phyloP scores from a whole-genome alignment of 1,139 yeast genomes.

The Lodderomyces theae region DNA sequence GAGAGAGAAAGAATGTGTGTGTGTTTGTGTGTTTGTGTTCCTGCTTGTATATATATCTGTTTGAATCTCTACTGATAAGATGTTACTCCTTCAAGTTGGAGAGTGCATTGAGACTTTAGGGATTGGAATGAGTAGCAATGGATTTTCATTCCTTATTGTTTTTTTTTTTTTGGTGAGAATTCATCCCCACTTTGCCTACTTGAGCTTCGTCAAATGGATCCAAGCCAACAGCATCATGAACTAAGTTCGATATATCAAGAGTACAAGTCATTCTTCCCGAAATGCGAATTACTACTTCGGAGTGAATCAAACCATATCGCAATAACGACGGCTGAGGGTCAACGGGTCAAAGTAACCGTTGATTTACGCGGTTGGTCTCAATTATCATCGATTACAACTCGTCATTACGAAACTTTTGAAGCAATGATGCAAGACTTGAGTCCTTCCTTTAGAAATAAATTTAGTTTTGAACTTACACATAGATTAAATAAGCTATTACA shows the following conservation, averaged over 20 bases:
- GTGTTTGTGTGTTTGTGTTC: too few relatives aligned
- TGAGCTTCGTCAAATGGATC: conserved; percentile 17
- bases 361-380: conserved; percentile 35
- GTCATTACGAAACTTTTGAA: conserved; percentile 42
- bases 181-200: too few relatives aligned
- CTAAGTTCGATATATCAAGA: conserved; percentile 25
- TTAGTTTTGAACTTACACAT: conserved; percentile 27
- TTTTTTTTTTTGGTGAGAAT: too few relatives aligned
- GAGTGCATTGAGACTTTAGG: too few relatives aligned
- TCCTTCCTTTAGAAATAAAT: conserved; percentile 26
- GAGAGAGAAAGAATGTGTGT: too few relatives aligned
- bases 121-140: too few relatives aligned
- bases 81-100: too few relatives aligned
- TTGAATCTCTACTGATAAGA: too few relatives aligned
- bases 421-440: conserved; percentile 41
- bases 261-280: conserved; percentile 27
- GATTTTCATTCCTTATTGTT: too few relatives aligned
- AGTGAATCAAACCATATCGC: conserved; percentile 4
- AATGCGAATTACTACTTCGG: conserved; percentile 17
- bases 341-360: conserved; percentile 26
- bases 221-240: conserved; percentile 21
- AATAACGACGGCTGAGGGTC: conserved; percentile 18
- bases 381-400: conserved; percentile 8
- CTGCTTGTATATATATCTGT: too few relatives aligned
- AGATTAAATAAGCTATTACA: conserved; percentile 20